Base-by-base conservation (phyloP, 1,139 yeast species). In the Blastobotrys serpentis region DNA sequence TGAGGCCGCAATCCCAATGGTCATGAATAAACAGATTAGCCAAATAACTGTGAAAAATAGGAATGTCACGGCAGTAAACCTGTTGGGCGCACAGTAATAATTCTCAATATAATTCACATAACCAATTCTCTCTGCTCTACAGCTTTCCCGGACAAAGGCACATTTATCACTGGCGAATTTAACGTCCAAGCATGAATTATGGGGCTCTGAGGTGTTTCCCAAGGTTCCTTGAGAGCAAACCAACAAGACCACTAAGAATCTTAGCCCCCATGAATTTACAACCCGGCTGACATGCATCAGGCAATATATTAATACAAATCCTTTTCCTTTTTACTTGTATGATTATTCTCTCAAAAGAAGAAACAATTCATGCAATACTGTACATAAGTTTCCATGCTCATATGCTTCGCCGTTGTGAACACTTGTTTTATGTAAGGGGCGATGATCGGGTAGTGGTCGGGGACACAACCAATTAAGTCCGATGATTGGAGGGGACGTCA, bases 1-100 rank as follows among this genome's bases (percentile, higher is more conserved):
- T 6, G 87, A 81, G 0, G 96, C 90, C 0, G 90, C 79, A 14
- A 81, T 67, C 0, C 95, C 95, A 49, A 87, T 73, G 0, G 81
- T 71, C 40, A 81, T 69, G 62, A 87, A 86, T 17, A 80, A 65
- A 1, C 73, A 49, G 1, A 71, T 49, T 22, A 81, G 64, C 68
- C 69, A 65, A 8, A 62, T 34, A 1, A 59, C 49, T 13, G 56
- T 42, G 18, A 39, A 19, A 3, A 47, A 41, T 16, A 59, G 41
- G 10, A 51, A 18, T 5, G 54, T 25, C 4, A 45, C 23, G 16
- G 49, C 39, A 1, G 42, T 40, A 1, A 42, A 17, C 2, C 30
- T 10, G 4, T 50, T 13, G 5, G 53, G 25, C 14, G 62, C 52
- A 48, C 72, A 68, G 52, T 68, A 68, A 51, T 66, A 68, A 11